phyloP scores from a whole-genome alignment of 2,329 filamentous ascomycete species.

The Penicillium vulpinum region DNA sequence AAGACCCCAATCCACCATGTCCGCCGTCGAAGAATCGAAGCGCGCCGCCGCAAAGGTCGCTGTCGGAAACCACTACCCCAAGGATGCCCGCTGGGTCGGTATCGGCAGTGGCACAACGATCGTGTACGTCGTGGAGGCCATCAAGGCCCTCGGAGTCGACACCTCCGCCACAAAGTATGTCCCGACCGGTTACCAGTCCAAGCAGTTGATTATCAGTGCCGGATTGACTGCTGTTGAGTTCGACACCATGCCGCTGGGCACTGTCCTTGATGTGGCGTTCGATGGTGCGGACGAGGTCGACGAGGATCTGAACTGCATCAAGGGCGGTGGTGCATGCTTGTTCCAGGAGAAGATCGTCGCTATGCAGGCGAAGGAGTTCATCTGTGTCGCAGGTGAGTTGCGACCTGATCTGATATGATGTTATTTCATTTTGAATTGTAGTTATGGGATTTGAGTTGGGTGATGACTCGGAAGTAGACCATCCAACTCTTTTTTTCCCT shows the following conservation, averaged over 20 bases:
- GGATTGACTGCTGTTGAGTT: slow-evolving; percentile 76
- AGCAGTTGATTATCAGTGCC: slow-evolving; percentile 77
- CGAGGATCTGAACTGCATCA: slow-evolving; percentile 91
- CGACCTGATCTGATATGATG: not conserved
- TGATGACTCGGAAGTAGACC: not conserved
- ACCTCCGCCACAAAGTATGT: slow-evolving; percentile 73
- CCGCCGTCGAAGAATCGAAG: slow-evolving; percentile 56
- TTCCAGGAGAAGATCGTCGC: slow-evolving; percentile 98
- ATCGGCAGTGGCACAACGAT: slow-evolving; percentile 67
- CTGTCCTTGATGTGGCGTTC: slow-evolving; percentile 81
- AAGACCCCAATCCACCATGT: slow-evolving; percentile 33
- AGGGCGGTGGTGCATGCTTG: slow-evolving; percentile 94
- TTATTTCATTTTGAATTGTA: not conserved
- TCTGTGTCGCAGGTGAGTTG: slow-evolving; percentile 75
- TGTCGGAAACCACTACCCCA: slow-evolving; percentile 61
- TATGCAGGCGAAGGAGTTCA: slow-evolving; percentile 76
- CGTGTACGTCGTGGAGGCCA: slow-evolving; percentile 67
- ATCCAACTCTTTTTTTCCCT: too few relatives aligned
- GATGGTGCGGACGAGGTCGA: slow-evolving; percentile 98
- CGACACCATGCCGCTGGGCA: slow-evolving; percentile 66
- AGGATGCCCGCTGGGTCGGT: slow-evolving; percentile 58
- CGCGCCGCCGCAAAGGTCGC: slow-evolving; percentile 59
- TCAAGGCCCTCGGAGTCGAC: slow-evolving; percentile 51
- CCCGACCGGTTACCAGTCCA: slow-evolving; percentile 88
- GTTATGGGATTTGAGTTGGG: not conserved